Percentiles rank a stretch among this genome's conserved stretches.
Evolutionary conservation across 2,329 filamentous ascomycete species (phyloP).

Genomic region (Alternaria gaisen): DNA sequence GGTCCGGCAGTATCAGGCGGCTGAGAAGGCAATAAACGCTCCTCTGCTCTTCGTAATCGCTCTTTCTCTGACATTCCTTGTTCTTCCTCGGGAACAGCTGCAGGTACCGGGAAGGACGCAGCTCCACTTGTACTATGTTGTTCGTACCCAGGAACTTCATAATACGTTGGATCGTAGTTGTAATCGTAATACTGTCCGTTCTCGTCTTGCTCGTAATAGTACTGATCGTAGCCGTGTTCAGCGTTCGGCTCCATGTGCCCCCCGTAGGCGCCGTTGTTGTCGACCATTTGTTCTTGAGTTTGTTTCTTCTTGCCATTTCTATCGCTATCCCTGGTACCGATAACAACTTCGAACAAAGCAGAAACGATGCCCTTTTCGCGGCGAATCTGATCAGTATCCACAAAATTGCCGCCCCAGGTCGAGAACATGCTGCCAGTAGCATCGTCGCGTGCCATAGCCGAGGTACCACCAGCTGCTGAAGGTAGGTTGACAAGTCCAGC

Average conservation of each 20-base stretch:
- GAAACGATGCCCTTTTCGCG: conserved; percentile 92
- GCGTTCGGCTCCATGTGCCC: conserved; percentile 28
- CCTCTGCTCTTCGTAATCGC: conserved; percentile 77
- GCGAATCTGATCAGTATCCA: conserved; percentile 86
- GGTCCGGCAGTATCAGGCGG: conserved; percentile 65
- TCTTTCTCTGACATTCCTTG: conserved; percentile 81
- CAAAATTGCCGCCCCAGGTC: conserved; percentile 72
- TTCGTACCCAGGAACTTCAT: conserved; percentile 42
- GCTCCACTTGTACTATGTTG: conserved; percentile 42
- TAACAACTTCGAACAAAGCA: conserved; percentile 83
- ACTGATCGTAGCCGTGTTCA: conserved; percentile 33
- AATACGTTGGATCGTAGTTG: conserved; percentile 43
- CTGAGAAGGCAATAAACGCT: conserved; percentile 80
- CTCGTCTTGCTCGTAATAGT: conserved; percentile 45
- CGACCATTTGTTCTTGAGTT: conserved; percentile 22
- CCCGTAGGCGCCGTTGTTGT: conserved; percentile 31
- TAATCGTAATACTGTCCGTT: conserved; percentile 46
- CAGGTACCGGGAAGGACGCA: conserved; percentile 62
- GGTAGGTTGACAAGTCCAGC: conserved; percentile 61
- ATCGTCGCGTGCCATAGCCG: conserved; percentile 44
- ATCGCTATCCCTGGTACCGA: conserved; percentile 84
- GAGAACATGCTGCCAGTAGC: conserved; percentile 58
- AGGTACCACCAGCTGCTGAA: conserved; percentile 54
- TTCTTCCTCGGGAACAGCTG: conserved; percentile 65
- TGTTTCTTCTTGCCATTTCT: conserved; percentile 58